A percentile compares a stretch with the other conserved stretches of the same genome.
These are phyloP conservation scores for Ceratobasidium sp. DNA, from an alignment of 1,284 basidiomycete genomes.

Conservation along the genomic window DNA sequence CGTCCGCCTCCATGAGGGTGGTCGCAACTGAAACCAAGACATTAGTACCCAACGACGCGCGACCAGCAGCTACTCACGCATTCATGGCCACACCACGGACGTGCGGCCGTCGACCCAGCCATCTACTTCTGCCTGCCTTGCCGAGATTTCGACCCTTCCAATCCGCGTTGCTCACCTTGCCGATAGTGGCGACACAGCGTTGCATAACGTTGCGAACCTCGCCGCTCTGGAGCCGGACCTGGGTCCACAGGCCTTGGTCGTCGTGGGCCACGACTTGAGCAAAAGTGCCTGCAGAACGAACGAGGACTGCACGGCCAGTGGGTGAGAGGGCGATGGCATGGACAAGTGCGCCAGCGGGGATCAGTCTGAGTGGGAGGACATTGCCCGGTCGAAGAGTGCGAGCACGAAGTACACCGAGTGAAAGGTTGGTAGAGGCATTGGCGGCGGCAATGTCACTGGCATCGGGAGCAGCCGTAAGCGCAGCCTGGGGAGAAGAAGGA, in stretches of 20 bases:
- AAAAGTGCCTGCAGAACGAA: constrained; percentile 90
- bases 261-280: constrained; percentile 86
- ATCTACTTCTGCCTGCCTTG: constrained; percentile 91
- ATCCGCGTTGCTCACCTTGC: constrained; percentile 91
- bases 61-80: constrained; percentile 67
- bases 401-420: constrained; percentile 88
- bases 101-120: constrained; percentile 88
- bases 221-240: constrained; percentile 91
- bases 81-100: constrained; percentile 99
- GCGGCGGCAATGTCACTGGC: constrained; percentile 56
- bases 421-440: constrained; percentile 69
- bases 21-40: constrained; percentile 71
- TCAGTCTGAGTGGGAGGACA: constrained; percentile 90
- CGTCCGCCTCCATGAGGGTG: constrained; percentile 99
- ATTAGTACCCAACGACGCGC: background rate
- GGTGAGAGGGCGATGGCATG: constrained; percentile 88
- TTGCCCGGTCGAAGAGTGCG: constrained; percentile 92
- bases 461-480: constrained; percentile 49
- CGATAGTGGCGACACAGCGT: constrained; percentile 90
- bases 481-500: constrained; percentile 45
- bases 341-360: constrained; percentile 92
- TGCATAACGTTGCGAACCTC: constrained; percentile 90
- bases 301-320: constrained; percentile 82
- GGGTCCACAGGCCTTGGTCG: constrained; percentile 75
- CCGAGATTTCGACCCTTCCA: constrained; percentile 89